Base-by-base conservation (phyloP, 805 yeast species). In the Diddensiella caesifluorescens region DNA sequence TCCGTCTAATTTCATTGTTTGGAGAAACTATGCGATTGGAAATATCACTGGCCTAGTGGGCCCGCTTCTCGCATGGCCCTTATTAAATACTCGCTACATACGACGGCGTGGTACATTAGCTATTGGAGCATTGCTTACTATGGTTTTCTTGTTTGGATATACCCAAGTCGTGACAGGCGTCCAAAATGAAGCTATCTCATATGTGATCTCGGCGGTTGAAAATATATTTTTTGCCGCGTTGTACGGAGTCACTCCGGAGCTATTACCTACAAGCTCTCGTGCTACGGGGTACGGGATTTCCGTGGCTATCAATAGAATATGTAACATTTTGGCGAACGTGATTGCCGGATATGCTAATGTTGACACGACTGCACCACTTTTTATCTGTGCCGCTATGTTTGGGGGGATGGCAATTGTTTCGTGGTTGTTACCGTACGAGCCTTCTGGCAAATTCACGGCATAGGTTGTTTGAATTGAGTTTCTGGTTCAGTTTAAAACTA, bases 31-130 rank as follows among this genome's bases (percentile, higher is more conserved):
- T 25, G 53, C 74, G 22, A 62, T 76, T 36, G 67, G 68, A 38
- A 74, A 71, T 49, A 64, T 67, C 29, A 61, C 61, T n/a, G 70
- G 75, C 9, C 68, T 71, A 5, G 69, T 67, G 26, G 81, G 81
- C 6, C 81, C 82, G 5, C 47, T 74, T 5, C 55, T 75, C 32
- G 81, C 77, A 50, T 45, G 46, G 39, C 48, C 51, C 12, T 41
- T 48, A 20, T 41, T 54, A 6, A 46, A 54, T 16, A 38, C 46
- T 13, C 47, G 41, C 3, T 44, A 51, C 21, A 29, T 76, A 23
- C 80, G 83, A 4, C 66, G 83, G 57, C 69, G 76, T 52, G 83
- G 83, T 5, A 69, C 80, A 1, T 65, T 79, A 68, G 61, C 63
- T 1, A 59, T 67, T 26, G 78, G 83, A 19, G 69, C 78, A 4